Evolutionary conservation across 2,329 filamentous ascomycete species (phyloP), one percentile per base, ranked within the genome.

Genomic region (Monosporascus sp.): DNA sequence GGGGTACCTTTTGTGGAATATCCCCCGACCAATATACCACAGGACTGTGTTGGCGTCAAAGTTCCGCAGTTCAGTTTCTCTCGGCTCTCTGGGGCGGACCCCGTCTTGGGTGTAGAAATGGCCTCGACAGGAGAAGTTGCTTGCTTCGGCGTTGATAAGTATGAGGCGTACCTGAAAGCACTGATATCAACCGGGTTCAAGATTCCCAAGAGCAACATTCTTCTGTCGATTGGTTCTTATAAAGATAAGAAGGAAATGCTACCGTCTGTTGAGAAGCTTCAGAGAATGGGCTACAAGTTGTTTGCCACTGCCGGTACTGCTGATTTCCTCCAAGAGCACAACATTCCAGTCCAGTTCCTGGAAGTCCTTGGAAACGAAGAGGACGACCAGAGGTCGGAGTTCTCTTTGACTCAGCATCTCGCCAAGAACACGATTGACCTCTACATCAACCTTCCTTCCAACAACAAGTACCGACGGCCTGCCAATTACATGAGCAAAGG

Each of bases 11-110:
- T 97, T 58, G 74, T 82, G 51, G 88, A 87, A 62, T 97, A 97
- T 65, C 93, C 94, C 47, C 79, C 85, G 7, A 82, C 86, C 55
- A 85, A 82, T 53, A 82, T 97, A 48, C 82, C 88, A 4, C 79
- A 87, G 14, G 83, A 94, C 68, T 93, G 90, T 60, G 93, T 99
- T 49, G 94, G 90, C 74, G 90, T 97, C 69, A 99, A 99, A 78
- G 94, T 97, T 36, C 94, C 94, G 2, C 94, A 99, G 71, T 99
- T 99, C 81, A 97, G 91, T 60, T 99, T 99, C 84, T 97, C 94
- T 25, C 88, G 94, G 68, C 83, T 99, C 17, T 96, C 93, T 37
- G 94, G 94, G 46, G 94, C 94, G 5, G 94, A 99, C 69, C 94
- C 94, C 17, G 92, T 99, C 45, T 82, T 97, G 55, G 94, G 94